Base-by-base conservation (phyloP, 2,329 filamentous ascomycete species). In the Emmonsiellopsis sp. region DNA sequence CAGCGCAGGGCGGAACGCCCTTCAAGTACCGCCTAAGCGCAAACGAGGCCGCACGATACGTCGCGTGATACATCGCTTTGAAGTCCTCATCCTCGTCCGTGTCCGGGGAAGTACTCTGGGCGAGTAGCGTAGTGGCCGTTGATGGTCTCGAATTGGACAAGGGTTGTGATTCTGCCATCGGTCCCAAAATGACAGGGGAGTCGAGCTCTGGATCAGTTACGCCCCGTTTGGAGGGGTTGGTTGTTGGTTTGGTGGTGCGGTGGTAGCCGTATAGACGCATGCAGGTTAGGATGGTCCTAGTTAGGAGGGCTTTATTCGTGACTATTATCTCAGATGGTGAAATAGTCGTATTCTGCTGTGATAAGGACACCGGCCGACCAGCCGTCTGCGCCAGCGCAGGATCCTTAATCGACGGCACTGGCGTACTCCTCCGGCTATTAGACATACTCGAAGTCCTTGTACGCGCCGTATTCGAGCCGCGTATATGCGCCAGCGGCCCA, bases 241-340 rank as follows among this genome's bases (percentile, higher is more conserved):
- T 40, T 8, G 34, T 11, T 15, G 45, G 3, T 11, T 34, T 5
- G 63, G 56, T 34, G 62, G 63, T 26, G 55, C 58, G 5, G 61
- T 72, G 66, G 55, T 66, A 73, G 1, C 71, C 71, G 52, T 73
- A 73, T 3, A 73, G 58, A 9, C 71, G 70, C 70, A 73, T 70
- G 54, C 70, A 72, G 1, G 71, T 73, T 51, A 73, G 56, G 7
- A 73, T 72, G 2, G 69, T 73, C 45, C 71, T 68, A 7, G 68
- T 71, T 34, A 73, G 68, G 16, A 69, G 61, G 41, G 67, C 66
- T 54, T 73, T 73, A 46, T 73, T 73, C 31, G 70, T 61, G 1
- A 66, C 52, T 43, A 72, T 61, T 11, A 47, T 57, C 15, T 53
- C 41, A 26, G 55, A 53, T 16, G 30, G 9, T 2, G 55, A 38